Percentiles rank a stretch among this genome's conserved stretches.
These are phyloP conservation scores for Akanthomyces uredinophilus DNA, from an alignment of 2,329 filamentous ascomycete species.

Conservation along the genomic window DNA sequence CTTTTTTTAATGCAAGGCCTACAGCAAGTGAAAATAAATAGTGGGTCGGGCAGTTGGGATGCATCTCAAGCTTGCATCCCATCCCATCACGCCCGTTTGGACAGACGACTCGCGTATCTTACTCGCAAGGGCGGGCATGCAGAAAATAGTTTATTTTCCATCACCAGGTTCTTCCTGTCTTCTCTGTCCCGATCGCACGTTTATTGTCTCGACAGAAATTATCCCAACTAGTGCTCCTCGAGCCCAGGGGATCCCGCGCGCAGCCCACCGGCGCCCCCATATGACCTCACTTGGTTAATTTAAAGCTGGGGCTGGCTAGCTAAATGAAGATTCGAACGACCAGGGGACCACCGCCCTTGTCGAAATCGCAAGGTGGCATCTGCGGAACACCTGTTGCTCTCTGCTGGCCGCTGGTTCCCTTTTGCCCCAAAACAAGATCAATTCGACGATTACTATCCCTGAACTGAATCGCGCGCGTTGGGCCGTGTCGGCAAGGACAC, in stretches of 20 bases:
- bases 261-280: slow-evolving; percentile 8
- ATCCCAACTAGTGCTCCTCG: not conserved
- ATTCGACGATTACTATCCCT: not conserved
- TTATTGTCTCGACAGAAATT: not conserved
- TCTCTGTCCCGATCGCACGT: not conserved
- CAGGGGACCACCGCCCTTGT: slow-evolving; percentile 16
- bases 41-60: no score
- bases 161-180: no score
- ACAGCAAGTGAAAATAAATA: not conserved
- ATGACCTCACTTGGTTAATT: slow-evolving; percentile 14
- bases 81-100: no score
- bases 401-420: not conserved
- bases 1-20: no score
- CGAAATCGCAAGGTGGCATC: slow-evolving; percentile 28
- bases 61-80: no score
- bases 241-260: not conserved
- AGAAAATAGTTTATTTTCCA: no score
- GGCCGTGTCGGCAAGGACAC: not conserved
- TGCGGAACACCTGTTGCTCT: slow-evolving; percentile 12
- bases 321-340: slow-evolving; percentile 15
- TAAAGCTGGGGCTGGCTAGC: slow-evolving; percentile 12
- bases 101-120: no score
- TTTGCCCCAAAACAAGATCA: not conserved
- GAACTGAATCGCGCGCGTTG: not conserved
- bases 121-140: no score